A percentile compares a stretch with the other conserved stretches of the same genome.
Evolutionary conservation across 371 early-diverging fungal species (phyloP).

Genomic region (Mucor ambiguus): DNA sequence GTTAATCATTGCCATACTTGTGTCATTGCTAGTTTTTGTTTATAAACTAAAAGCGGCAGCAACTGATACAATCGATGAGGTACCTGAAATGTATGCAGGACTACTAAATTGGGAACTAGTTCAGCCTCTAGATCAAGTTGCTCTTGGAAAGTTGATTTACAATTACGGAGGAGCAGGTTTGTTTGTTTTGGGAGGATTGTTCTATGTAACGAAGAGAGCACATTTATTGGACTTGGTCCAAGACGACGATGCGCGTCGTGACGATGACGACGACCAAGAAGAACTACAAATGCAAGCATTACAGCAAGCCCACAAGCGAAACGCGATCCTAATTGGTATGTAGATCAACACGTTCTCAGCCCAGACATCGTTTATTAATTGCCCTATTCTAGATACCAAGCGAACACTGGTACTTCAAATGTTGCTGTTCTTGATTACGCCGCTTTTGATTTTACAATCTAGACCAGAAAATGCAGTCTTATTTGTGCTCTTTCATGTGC

Average conservation of each 20-base stretch:
- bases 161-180: conserved; percentile 40
- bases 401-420: conserved; percentile 24
- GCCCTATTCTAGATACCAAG: conserved; percentile 12
- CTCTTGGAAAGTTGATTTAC: conserved; percentile 44
- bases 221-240: conserved; percentile 19
- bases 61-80: not conserved
- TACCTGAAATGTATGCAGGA: conserved; percentile 23
- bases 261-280: not conserved
- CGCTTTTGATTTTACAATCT: conserved; percentile 62
- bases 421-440: conserved; percentile 38
- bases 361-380: not conserved
- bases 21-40: conserved; percentile 27
- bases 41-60: conserved; percentile 33
- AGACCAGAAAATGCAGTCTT: conserved; percentile 64
- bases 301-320: not conserved
- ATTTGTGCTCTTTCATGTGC: conserved; percentile 59
- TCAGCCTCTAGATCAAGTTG: conserved; percentile 28
- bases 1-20: conserved; percentile 17
- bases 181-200: conserved; percentile 30
- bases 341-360: not conserved
- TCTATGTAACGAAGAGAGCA: conserved; percentile 38
- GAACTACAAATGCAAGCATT: not conserved
- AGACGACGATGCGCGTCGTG: not conserved
- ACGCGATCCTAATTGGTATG: not conserved
- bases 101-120: conserved; percentile 31